A percentile compares a stretch with the other conserved stretches of the same genome.
Conservation (phyloP, 2,329 filamentous ascomycete genomes). For the Xenoacremonium recifei region DNA sequence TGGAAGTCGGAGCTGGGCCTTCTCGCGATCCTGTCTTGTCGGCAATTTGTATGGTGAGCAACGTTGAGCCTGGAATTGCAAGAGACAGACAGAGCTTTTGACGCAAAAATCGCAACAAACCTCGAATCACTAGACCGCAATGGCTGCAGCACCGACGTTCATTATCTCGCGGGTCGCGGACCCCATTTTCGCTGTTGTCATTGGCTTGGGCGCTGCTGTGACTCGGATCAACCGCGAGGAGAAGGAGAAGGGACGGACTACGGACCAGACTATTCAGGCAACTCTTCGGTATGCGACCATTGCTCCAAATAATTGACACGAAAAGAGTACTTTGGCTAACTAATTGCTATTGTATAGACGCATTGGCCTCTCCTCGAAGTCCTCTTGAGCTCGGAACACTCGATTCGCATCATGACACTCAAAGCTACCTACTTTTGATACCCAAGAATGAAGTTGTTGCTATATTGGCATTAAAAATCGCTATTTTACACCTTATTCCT, state of each 20-base stretch:
- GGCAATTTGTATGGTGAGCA: conserved; percentile 6
- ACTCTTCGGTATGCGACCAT: conserved; percentile 37
- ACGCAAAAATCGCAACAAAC: no score
- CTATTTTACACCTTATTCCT: no score
- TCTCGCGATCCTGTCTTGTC: conserved; percentile 4
- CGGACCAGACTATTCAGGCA: conserved; percentile 48
- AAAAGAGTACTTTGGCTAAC: conserved; percentile 17
- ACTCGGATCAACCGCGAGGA: conserved; percentile 60
- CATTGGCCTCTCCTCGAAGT: conserved; percentile 25
- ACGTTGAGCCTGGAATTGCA: background rate
- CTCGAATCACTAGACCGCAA: no score
- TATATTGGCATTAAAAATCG: no score
- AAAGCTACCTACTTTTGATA: no score
- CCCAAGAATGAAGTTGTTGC: no score
- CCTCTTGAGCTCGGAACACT: conserved; percentile 12
- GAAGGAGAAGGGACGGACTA: conserved; percentile 54
- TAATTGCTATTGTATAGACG: conserved; percentile 22
- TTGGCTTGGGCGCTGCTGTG: conserved; percentile 54
- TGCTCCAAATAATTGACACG: background rate
- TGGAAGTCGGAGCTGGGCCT: conserved; percentile 1
- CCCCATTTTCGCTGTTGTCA: conserved; percentile 57
- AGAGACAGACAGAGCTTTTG: background rate
- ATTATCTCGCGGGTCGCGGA: conserved; percentile 60
- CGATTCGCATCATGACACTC: no score
- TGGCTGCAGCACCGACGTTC: conserved; percentile 52